Base-by-base conservation (phyloP, 1,284 basidiomycete genomes). In the Puccinia triticina region DNA sequence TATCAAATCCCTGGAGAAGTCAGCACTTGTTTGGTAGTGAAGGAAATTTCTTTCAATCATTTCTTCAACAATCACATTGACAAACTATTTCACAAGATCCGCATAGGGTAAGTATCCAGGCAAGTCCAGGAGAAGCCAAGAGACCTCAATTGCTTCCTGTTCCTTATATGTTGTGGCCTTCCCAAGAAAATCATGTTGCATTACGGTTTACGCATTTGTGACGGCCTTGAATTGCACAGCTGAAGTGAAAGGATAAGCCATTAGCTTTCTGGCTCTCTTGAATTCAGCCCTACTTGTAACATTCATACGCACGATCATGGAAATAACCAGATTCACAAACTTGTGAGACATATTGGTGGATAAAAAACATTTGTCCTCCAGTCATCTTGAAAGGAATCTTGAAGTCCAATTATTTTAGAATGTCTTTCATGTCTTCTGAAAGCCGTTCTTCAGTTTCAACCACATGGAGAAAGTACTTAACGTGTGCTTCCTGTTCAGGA, bases 261-360 rank as follows among this genome's bases (percentile, higher is more conserved):
- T 61, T 34, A 61, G 59, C 59, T 61, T 61, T 61, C 59, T 34
- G 29, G 4, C 29, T 61, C 59, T 61, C 29, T 61, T 61, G 26
- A 61, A 32, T 61, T 61, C 59, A 61, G 32, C 14, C 59, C 59
- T 61, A 34, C 1, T 34, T 34, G 59, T 61, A 32, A 5, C 59
- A 61, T 61, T 14, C 59, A 61, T 61, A 61, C 59, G 59, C 59
- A 61, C 59, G 59, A 61, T 61, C 29, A 16, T 61, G 29, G 16
- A 61, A 61, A 34, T 61, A 61, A 34, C 59, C 59, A 61, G 59
- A 34, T 50, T 50, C 14, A 50, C 8, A 7, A 50, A 50, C 48
- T 50, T 50, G 48, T 50, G 5, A 18, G 48, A 50, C 16, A 18
- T 50, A 50, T 50, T 50, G 2, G 10, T 16, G 8, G 12, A 43